A percentile compares a stretch with the other conserved stretches of the same genome.
These are phyloP conservation scores for Epichloe festucae DNA, from an alignment of 2,329 filamentous ascomycete species.

Conservation along the genomic window DNA sequence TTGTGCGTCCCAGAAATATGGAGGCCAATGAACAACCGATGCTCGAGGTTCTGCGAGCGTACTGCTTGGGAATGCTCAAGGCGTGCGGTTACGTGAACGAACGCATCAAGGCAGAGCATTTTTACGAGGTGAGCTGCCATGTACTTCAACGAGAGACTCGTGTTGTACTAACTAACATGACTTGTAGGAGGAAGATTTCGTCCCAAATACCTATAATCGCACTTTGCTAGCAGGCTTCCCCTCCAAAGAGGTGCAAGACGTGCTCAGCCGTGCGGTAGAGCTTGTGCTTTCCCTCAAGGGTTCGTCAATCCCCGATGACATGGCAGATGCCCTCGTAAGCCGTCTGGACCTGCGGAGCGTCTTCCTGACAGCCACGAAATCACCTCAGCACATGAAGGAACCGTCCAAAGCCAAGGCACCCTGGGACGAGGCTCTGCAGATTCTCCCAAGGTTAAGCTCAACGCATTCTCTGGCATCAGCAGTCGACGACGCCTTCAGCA, in stretches of 20 bases:
- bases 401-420: conserved; percentile 34
- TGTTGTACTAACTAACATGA: neutral
- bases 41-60: conserved; percentile 61
- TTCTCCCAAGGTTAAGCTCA: conserved; percentile 43
- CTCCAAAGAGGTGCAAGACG: conserved; percentile 38
- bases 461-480: conserved; percentile 49
- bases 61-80: conserved; percentile 76
- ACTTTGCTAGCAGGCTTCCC: conserved; percentile 56
- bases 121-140: conserved; percentile 58
- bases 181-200: conserved; percentile 82
- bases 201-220: conserved; percentile 79
- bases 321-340: conserved; percentile 43
- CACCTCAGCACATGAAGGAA: conserved; percentile 30
- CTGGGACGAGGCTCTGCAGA: conserved; percentile 36
- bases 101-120: conserved; percentile 69
- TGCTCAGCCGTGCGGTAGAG: conserved; percentile 41
- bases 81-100: conserved; percentile 68
- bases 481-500: conserved; percentile 72
- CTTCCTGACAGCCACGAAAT: conserved; percentile 44
- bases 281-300: conserved; percentile 32
- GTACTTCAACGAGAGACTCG: too few relatives aligned
- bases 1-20: conserved; percentile 28
- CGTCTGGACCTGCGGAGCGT: conserved; percentile 55
- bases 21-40: conserved; percentile 29
- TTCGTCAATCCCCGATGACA: conserved; percentile 23